Evolutionary conservation across 495 filamentous ascomycete species (phyloP), one percentile per base, ranked within the genome.

Genomic region (Tetracladium setigerum): DNA sequence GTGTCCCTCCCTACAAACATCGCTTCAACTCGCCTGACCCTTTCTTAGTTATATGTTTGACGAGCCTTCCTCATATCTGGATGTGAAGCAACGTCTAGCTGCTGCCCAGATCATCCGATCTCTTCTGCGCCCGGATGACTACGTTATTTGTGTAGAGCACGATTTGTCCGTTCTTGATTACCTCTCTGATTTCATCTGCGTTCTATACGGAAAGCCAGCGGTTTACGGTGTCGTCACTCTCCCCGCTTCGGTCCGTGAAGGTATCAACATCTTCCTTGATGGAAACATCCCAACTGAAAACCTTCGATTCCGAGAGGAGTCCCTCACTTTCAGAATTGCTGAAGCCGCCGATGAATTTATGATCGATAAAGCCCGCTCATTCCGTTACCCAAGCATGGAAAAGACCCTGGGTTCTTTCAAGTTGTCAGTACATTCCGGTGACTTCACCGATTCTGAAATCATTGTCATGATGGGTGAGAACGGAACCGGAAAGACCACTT

Each of bases 391-490:
- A 4, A 67, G 67, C 14, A 95, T 98, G 92, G 73, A 87, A 63
- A 98, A 97, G 76, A 94, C 89, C 0, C 74, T 97, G 10, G 94
- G 90, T 44, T 76, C 73, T 56, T 98, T 98, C 78, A 81, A 89
- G 58, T 79, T 98, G 38, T 74, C 63, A 33, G 76, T 98, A 46
- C 86, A 97, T 14, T 35, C 76, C 7, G 94, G 94, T 46, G 70
- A 80, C 43, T 98, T 98, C 67, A 96, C 92, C 5, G 90, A 98
- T 60, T 97, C 92, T 2, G 92, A 98, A 56, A 98, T 98, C 54
- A 77, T 98, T 38, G 92, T 98, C 61, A 95, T 97, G 89, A 97
- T 98, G 92, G 92, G 92, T 48, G 94, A 97, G 69, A 97, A 94
- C 64, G 89, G 87, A 63, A 95, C 89, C 39, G 84, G 86, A 57